Conservation (phyloP, 1,284 basidiomycete genomes). For the Cutaneotrichosporon mucoides region DNA sequence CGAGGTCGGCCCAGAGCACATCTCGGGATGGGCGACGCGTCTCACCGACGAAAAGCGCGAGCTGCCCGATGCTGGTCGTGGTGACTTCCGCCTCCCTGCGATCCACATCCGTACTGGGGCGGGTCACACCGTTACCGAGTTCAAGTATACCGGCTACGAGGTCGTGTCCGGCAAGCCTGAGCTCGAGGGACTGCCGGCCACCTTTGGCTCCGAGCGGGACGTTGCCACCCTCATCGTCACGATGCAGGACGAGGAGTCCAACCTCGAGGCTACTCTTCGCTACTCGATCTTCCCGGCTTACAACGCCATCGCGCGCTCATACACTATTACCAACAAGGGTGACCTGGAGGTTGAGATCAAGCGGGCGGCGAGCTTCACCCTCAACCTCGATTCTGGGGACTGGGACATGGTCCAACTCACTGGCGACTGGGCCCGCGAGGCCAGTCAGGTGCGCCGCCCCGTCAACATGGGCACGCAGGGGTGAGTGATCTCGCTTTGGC, state of each 20-base stretch:
- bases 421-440: constrained; percentile 35
- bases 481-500: constrained; percentile 12
- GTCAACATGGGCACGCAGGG: constrained; percentile 29
- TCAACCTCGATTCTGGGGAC: constrained; percentile 23
- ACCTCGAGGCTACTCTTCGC: constrained; percentile 15
- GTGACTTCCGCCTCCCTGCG: constrained; percentile 33
- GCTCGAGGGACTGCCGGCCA: constrained; percentile 24
- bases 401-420: constrained; percentile 28
- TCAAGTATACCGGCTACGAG: constrained; percentile 21
- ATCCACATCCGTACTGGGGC: constrained; percentile 15
- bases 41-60: constrained; percentile 18
- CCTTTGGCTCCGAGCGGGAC: constrained; percentile 16
- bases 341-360: constrained; percentile 17
- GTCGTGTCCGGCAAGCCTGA: constrained; percentile 22
- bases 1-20: background rate
- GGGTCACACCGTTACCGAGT: constrained; percentile 22
- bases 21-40: constrained; percentile 1
- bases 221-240: constrained; percentile 3
- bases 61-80: constrained; percentile 28
- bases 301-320: constrained; percentile 21
- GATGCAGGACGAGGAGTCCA: constrained; percentile 13
- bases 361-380: constrained; percentile 20
- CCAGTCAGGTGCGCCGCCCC: constrained; percentile 12
- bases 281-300: constrained; percentile 26
- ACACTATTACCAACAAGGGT: constrained; percentile 20